Evolutionary conservation across 768 basidiomycete genomes (phyloP).

Genomic region (Postia placenta): DNA sequence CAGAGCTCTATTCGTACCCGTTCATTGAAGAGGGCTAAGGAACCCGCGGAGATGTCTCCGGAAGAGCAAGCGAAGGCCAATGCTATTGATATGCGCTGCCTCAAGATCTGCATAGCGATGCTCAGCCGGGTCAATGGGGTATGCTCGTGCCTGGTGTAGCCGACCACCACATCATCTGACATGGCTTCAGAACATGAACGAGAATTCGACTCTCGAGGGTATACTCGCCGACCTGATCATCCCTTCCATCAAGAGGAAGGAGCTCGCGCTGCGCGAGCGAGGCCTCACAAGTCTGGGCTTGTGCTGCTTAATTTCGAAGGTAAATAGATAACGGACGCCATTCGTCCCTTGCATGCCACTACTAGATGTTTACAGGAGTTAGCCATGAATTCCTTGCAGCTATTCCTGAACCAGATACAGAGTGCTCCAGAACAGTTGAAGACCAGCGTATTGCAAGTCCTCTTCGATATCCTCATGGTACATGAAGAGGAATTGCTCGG

Average conservation of each 20-base stretch:
- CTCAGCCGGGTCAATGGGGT: slow-evolving; percentile 45
- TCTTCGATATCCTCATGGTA: slow-evolving; percentile 46
- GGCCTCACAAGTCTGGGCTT: slow-evolving; percentile 43
- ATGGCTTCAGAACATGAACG: slow-evolving; percentile 28
- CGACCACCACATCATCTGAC: not conserved
- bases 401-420: slow-evolving; percentile 41
- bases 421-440: slow-evolving; percentile 36
- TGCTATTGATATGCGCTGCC: slow-evolving; percentile 35
- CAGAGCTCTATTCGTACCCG: slow-evolving; percentile 6
- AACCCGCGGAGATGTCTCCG: slow-evolving; percentile 21
- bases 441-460: slow-evolving; percentile 36
- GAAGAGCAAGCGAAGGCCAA: slow-evolving; percentile 30
- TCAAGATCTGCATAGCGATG: slow-evolving; percentile 37
- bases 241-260: slow-evolving; percentile 42
- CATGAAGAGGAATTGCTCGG: slow-evolving; percentile 33
- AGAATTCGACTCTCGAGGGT: slow-evolving; percentile 47
- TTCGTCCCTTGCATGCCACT: not conserved
- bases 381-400: slow-evolving; percentile 41
- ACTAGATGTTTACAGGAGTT: not conserved
- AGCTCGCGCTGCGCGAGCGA: slow-evolving; percentile 34
- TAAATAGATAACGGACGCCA: slow-evolving; percentile 1
- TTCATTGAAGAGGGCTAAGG: slow-evolving; percentile 3
- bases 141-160: slow-evolving; percentile 11
- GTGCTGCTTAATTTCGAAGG: slow-evolving; percentile 40
- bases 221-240: slow-evolving; percentile 43